These are phyloP conservation scores for Rhizoclosmatium sp. DNA, from an alignment of 192 early-diverging fungal genomes.

Conservation along the genomic window DNA sequence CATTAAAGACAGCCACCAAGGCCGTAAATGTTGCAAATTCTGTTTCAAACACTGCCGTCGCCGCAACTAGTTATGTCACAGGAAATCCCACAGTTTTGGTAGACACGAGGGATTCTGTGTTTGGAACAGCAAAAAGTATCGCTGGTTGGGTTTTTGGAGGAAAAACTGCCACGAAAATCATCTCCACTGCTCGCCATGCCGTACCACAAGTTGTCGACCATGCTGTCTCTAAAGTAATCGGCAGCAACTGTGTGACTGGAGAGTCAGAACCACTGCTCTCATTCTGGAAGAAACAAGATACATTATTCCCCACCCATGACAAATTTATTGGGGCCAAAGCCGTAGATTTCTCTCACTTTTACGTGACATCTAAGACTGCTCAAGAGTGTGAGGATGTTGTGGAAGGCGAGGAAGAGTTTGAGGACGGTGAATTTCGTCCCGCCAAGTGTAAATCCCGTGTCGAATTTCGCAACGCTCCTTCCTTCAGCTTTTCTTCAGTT, in stretches of 20 bases:
- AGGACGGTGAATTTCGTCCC: not conserved
- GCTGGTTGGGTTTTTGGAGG: constrained; percentile 14
- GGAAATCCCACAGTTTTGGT: constrained; percentile 4
- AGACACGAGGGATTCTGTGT: not conserved
- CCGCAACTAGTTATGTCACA: not conserved
- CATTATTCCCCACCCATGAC: not conserved
- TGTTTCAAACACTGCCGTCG: not conserved
- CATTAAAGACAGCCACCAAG: not conserved
- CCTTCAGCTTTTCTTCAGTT: constrained; percentile 28
- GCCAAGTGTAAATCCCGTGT: not conserved
- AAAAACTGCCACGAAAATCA: not conserved
- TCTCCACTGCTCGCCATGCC: not conserved
- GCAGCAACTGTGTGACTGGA: not conserved
- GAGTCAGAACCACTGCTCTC: not conserved
- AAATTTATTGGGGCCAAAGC: constrained; percentile 3
- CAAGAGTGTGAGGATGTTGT: not conserved
- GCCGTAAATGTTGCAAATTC: not conserved
- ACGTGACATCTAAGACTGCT: not conserved
- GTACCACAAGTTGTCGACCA: constrained; percentile 3
- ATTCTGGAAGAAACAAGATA: not conserved
- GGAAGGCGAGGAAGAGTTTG: not conserved
- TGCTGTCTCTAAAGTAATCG: not conserved
- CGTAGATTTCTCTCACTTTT: not conserved
- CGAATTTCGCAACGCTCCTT: constrained; percentile 5
- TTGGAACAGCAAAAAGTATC: not conserved